phyloP scores from a whole-genome alignment of 2,329 filamentous ascomycete species.

The Talaromyces sp. region DNA sequence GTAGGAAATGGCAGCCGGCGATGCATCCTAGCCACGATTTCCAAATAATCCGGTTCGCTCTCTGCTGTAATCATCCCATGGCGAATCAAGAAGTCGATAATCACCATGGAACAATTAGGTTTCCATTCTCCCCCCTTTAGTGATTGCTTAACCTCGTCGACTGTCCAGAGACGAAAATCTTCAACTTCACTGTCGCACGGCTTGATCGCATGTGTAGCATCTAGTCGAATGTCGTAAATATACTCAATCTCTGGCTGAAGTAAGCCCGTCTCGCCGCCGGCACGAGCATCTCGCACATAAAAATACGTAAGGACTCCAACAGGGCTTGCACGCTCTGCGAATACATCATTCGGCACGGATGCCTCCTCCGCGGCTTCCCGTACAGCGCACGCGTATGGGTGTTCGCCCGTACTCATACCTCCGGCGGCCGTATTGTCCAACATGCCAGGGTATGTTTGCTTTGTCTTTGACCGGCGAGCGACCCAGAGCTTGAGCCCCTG shows the following conservation, averaged over 20 bases:
- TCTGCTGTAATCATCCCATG: slow-evolving; percentile 74
- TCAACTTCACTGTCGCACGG: slow-evolving; percentile 89
- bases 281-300: slow-evolving; percentile 68
- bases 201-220: slow-evolving; percentile 61
- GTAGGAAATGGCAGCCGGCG: slow-evolving; percentile 76
- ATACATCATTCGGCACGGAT: slow-evolving; percentile 64
- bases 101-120: slow-evolving; percentile 79
- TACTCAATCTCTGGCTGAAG: slow-evolving; percentile 90
- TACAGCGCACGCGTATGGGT: slow-evolving; percentile 74
- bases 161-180: slow-evolving; percentile 70
- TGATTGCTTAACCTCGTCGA: slow-evolving; percentile 69
- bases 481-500: slow-evolving; percentile 76
- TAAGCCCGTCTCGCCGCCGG: slow-evolving; percentile 75
- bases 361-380: slow-evolving; percentile 90
- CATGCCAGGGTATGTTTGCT: slow-evolving; percentile 86
- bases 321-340: slow-evolving; percentile 56
- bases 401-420: slow-evolving; percentile 75
- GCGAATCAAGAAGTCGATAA: slow-evolving; percentile 86
- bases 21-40: slow-evolving; percentile 72
- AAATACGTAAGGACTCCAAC: slow-evolving; percentile 78
- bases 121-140: slow-evolving; percentile 77
- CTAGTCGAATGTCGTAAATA: slow-evolving; percentile 81
- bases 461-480: slow-evolving; percentile 67
- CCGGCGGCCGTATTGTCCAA: slow-evolving; percentile 93
- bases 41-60: slow-evolving; percentile 72